Conservation (phyloP, 2,329 filamentous ascomycete genomes). For the Fusarium sp. region DNA sequence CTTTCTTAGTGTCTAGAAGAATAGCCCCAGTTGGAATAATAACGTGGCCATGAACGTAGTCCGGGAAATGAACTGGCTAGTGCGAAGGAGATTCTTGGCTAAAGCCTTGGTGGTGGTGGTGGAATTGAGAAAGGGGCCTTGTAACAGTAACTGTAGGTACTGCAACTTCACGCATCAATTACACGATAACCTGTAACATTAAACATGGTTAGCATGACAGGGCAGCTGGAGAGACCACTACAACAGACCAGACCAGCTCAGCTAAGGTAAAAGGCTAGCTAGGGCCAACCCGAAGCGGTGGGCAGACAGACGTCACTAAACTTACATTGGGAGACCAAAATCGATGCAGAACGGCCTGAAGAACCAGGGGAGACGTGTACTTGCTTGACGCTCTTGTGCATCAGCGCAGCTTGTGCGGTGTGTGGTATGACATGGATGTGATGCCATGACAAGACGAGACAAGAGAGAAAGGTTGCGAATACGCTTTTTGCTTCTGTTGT, state of each 20-base stretch:
- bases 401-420: conserved; percentile 42
- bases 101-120: no score
- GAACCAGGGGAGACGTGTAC: conserved; percentile 37
- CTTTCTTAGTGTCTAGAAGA: conserved; percentile 11
- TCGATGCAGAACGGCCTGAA: conserved; percentile 38
- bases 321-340: conserved; percentile 13
- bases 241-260: conserved; percentile 10
- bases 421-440: conserved; percentile 37
- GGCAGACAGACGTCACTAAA: conserved; percentile 37
- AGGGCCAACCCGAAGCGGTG: conserved; percentile 35
- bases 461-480: conserved; percentile 21
- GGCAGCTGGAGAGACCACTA: conserved; percentile 1
- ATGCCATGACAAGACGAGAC: conserved; percentile 21
- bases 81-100: conserved; percentile 39
- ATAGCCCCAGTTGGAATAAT: conserved; percentile 20
- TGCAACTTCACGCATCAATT: conserved; percentile 4
- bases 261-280: conserved; percentile 5
- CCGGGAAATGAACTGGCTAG: conserved; percentile 39
- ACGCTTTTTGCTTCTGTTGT: conserved; percentile 13
- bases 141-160: conserved; percentile 2
- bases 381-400: conserved; percentile 40
- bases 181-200: conserved; percentile 20
- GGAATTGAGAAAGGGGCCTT: conserved; percentile 34
- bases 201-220: conserved; percentile 7
- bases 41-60: conserved; percentile 29